Evolutionary conservation across 805 yeast genomes (phyloP), one percentile per base, ranked within the genome.

Genomic region (Wickerhamiella azyma): DNA sequence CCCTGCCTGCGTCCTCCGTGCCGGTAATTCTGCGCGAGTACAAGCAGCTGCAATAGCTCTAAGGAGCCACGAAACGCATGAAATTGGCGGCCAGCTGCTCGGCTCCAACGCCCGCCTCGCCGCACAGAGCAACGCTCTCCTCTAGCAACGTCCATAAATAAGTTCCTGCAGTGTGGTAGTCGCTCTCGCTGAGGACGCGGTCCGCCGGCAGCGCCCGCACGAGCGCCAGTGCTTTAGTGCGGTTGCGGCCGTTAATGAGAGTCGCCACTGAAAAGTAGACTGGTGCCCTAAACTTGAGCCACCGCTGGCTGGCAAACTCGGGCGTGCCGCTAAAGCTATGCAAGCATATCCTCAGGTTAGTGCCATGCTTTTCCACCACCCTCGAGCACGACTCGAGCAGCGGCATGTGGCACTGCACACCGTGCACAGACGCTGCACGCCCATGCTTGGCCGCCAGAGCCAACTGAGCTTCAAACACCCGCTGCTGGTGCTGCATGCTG

Each of bases 1-100:
- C 94, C 2, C 71, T 92, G 54, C 98, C 98, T 9, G 95, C 98
- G 37, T 82, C 94, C n/a, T 85, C 97, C 1, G 97, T 92, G 48
- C 98, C 98, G 24, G 97, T 92, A 41, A 85, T 92, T 50, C 68
- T 92, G 56, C 76, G 97, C 65, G 98, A 92, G 64, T 92, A 89
- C 64, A 48, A 45, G 33, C 47, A 45, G 39, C 37, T 42, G 18
- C 45, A 42, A 26, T 42, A 26, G 21, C n/a, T 14, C 17, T 11
- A 16, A 33, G 37, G 10, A 14, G 10, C 26, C 13, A 26, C 35
- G 33, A 26, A 42, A 19, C 9, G 13, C 36, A 11, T 17, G 18
- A 42, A 42, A 29, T 42, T 42, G 7, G 8, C 14, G 11, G 36
- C 36, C 2, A 42, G 24, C 30, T 42, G 45, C 18, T 26, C 16